phyloP scores from a whole-genome alignment of 371 early-diverging fungal genomes.

The Umbelopsis sp. region DNA sequence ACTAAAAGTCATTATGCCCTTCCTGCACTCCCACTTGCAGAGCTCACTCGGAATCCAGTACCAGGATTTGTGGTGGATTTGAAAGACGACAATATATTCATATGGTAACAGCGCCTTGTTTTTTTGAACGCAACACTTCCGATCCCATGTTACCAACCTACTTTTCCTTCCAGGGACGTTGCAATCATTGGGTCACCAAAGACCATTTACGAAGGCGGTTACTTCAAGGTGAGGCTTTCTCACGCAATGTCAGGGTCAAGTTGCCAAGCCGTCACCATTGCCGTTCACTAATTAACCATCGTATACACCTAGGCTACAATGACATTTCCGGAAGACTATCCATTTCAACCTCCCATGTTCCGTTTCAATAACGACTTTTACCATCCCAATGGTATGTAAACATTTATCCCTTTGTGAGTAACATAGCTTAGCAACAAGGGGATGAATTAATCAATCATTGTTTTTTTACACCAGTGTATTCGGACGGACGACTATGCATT shows the following conservation, averaged over 20 bases:
- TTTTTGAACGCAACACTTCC: background rate
- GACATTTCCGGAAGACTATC: constrained; percentile 60
- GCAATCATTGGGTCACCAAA: constrained; percentile 85
- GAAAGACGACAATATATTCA: constrained; percentile 68
- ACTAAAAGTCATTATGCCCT: background rate
- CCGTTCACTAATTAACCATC: background rate
- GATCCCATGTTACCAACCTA: background rate
- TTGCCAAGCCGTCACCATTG: background rate
- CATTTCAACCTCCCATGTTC: constrained; percentile 80
- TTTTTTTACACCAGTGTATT: constrained; percentile 50
- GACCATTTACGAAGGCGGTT: constrained; percentile 89
- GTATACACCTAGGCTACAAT: constrained; percentile 49
- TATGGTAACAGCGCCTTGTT: constrained; percentile 38
- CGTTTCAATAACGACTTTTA: constrained; percentile 78
- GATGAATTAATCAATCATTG: background rate
- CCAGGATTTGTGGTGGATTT: constrained; percentile 77
- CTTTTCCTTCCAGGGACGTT: constrained; percentile 63
- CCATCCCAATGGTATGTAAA: constrained; percentile 69
- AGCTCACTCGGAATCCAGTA: constrained; percentile 64
- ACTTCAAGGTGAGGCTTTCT: constrained; percentile 73
- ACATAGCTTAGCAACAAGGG: background rate
- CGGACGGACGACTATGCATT: constrained; percentile 85
- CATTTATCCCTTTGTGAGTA: background rate
- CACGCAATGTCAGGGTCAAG: background rate
- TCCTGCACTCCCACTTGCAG: constrained; percentile 22